Evolutionary conservation across 345 rosid species (phyloP), one percentile per base, ranked within the genome.

Genomic region (Sapria himalayana): DNA sequence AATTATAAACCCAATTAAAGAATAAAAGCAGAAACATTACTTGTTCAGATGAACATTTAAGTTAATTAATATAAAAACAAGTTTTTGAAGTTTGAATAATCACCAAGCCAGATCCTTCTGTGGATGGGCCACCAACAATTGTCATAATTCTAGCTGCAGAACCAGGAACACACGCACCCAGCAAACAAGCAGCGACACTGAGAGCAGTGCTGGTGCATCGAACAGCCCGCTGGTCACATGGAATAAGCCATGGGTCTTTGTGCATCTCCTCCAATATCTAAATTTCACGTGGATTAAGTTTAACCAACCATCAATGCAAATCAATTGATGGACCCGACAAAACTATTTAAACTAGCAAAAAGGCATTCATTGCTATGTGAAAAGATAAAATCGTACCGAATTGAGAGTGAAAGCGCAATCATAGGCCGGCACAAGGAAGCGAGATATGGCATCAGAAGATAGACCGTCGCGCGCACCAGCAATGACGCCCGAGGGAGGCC

Each of bases 121-220:
- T 79, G 19, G 94, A 69, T 41, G 94, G 98, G 37, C 98, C 98
- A n/a, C 94, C 94, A 20, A 82, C 24, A 56, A 79, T 78, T 25
- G 98, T 91, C 91, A 89, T 63, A 51, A 89, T 89, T 45, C 94
- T 72, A 48, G 94, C 98, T 52, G 85, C 91, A 39, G 72, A 78
- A 40, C 98, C 98, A 41, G 98, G 94, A 55, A 78, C 85, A 46
- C 94, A 82, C 44, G 84, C 91, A 54, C 98, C 81, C 56, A 82
- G 64, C 57, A 89, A 67, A 56, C 68, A 29, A 39, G 98, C 81
- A 51, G 94, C 93, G 10, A 89, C 70, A 43, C 82, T 65, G 42
- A 89, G 70, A n/a, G 98, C 98, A 6, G 76, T 69, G 49, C 98
- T 57, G 7, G 98, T 78, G 58, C 94, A 78, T 63, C 98, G 72